A percentile compares a stretch with the other conserved stretches of the same genome.
Evolutionary conservation across 1,139 yeast genomes (phyloP).

Genomic region (Diutina sp.): DNA sequence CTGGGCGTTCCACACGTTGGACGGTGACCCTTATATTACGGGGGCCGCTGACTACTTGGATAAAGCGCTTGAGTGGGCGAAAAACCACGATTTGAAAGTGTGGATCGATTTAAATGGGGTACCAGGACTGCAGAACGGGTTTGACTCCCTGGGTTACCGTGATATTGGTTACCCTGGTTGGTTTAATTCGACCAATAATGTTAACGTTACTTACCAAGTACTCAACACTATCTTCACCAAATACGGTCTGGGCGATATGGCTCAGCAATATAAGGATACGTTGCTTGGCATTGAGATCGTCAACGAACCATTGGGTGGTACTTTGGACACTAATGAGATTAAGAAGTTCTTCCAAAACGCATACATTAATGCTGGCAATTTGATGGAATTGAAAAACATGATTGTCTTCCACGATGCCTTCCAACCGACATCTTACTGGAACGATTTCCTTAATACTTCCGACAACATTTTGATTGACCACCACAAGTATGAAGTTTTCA

Average conservation of each 20-base stretch:
- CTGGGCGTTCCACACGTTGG: constrained; percentile 44
- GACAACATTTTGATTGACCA: constrained; percentile 42
- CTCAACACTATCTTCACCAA: constrained; percentile 28
- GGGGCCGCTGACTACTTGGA: constrained; percentile 45
- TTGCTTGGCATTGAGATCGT: constrained; percentile 51
- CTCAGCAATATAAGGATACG: constrained; percentile 28
- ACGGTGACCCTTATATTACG: constrained; percentile 43
- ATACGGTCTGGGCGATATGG: constrained; percentile 23
- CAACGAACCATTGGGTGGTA: constrained; percentile 46
- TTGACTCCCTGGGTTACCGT: constrained; percentile 52
- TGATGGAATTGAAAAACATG: constrained; percentile 25
- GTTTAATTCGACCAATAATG: constrained; percentile 30
- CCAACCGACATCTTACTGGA: constrained; percentile 37
- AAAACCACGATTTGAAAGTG: constrained; percentile 33
- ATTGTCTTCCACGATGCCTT: constrained; percentile 52
- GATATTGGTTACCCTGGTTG: constrained; percentile 34
- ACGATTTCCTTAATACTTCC: constrained; percentile 18
- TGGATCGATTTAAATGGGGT: constrained; percentile 58
- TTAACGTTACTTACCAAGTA: constrained; percentile 29
- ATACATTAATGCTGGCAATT: constrained; percentile 23
- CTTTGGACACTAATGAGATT: constrained; percentile 23
- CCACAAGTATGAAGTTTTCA: constrained; percentile 54
- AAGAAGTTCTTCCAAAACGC: constrained; percentile 27
- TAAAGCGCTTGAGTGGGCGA: constrained; percentile 43
- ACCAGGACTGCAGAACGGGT: constrained; percentile 63